Percentiles rank a stretch among this genome's conserved stretches.
Conservation (phyloP, 2,329 filamentous ascomycete species). For the Rutstroemia sp. region DNA sequence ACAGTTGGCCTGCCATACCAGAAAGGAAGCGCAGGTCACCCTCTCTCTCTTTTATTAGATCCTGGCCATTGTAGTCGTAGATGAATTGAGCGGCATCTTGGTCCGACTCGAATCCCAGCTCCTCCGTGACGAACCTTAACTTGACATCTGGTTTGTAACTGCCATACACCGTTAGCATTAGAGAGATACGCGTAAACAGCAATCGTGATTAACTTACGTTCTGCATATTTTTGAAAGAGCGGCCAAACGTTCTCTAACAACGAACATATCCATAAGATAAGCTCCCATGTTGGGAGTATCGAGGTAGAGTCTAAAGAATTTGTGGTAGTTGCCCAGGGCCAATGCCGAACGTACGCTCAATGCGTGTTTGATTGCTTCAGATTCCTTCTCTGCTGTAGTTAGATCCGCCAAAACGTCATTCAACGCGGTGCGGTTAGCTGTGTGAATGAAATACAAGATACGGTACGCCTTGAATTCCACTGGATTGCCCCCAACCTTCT, state of each 20-base stretch:
- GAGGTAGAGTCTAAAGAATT: conserved; percentile 93
- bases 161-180: conserved; percentile 38
- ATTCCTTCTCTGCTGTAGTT: conserved; percentile 92
- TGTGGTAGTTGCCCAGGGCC: conserved; percentile 93
- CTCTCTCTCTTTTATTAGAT: conserved; percentile 69
- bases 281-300: conserved; percentile 94
- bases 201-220: conserved; percentile 60
- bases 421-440: conserved; percentile 94
- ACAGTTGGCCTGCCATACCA: conserved; percentile 63
- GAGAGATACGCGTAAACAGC: neutral
- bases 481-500: conserved; percentile 80
- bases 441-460: conserved; percentile 99
- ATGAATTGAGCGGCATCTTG: conserved; percentile 87
- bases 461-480: conserved; percentile 98
- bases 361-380: conserved; percentile 80
- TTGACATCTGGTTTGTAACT: conserved; percentile 91
- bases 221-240: conserved; percentile 89
- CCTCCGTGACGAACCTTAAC: conserved; percentile 87
- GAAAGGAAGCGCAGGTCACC: conserved; percentile 68
- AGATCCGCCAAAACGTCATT: conserved; percentile 98
- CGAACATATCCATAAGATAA: conserved; percentile 99
- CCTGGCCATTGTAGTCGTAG: conserved; percentile 67
- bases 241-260: conserved; percentile 83
- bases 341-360: conserved; percentile 84
- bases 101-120: conserved; percentile 92